These are phyloP conservation scores for Ogataea kodamae DNA, from an alignment of 805 yeast species.

Conservation along the genomic window DNA sequence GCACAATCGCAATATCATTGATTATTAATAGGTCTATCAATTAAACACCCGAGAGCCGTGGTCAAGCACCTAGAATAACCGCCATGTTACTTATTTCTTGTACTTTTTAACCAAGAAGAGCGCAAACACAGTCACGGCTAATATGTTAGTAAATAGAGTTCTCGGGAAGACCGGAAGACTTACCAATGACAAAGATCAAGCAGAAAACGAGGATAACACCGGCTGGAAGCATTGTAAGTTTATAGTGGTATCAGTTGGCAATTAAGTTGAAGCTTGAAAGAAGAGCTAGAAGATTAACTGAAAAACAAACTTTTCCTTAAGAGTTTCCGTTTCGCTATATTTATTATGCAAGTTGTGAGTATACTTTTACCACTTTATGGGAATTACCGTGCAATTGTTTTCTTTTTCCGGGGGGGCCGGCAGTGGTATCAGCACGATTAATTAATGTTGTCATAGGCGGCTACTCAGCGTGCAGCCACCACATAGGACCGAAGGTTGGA, in stretches of 20 bases:
- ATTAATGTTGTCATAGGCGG: background rate
- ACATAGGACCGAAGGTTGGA: too few relatives aligned
- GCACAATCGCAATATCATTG: slow-evolving; percentile 4
- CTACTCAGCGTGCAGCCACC: background rate
- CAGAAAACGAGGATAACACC: slow-evolving; percentile 63
- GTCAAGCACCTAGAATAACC: slow-evolving; percentile 4
- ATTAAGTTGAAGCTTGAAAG: slow-evolving; percentile 9
- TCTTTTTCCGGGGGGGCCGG: slow-evolving; percentile 14
- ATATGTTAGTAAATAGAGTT: slow-evolving; percentile 8
- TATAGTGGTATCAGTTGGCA: slow-evolving; percentile 10
- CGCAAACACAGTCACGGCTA: slow-evolving; percentile 29
- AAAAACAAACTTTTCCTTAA: slow-evolving; percentile 9
- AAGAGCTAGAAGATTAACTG: slow-evolving; percentile 10
- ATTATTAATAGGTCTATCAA: slow-evolving; percentile 12
- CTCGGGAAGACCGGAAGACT: slow-evolving; percentile 13
- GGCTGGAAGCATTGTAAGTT: slow-evolving; percentile 52
- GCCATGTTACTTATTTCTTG: slow-evolving; percentile 28
- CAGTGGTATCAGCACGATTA: slow-evolving; percentile 3
- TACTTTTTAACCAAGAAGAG: slow-evolving; percentile 32
- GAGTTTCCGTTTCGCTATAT: slow-evolving; percentile 13
- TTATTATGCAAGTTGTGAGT: slow-evolving; percentile 9
- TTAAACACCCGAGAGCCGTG: slow-evolving; percentile 5
- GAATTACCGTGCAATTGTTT: slow-evolving; percentile 6
- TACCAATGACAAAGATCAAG: slow-evolving; percentile 46
- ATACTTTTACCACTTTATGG: slow-evolving; percentile 8